A percentile compares a stretch with the other conserved stretches of the same genome.
These are phyloP conservation scores for Syzygium jambos DNA, from an alignment of 345 rosid genomes.

Conservation along the genomic window DNA sequence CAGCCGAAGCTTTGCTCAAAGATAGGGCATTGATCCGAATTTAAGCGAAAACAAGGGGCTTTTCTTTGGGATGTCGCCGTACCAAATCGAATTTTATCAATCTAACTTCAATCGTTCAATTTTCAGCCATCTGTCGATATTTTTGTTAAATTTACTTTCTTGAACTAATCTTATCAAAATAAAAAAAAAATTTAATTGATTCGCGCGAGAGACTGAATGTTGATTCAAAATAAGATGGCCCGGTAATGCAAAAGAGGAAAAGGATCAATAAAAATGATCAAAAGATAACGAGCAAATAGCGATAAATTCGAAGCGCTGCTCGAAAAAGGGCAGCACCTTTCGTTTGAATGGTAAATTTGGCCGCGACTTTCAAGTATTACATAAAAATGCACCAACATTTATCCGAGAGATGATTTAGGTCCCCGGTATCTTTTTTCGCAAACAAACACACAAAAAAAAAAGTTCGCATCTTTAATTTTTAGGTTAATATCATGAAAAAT, in stretches of 20 bases:
- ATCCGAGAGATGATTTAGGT: not conserved
- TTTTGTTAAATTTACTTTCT: not conserved
- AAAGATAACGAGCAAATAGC: not conserved
- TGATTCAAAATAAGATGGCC: not conserved
- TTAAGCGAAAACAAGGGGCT: not conserved
- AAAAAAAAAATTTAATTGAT: not conserved
- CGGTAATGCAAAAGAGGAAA: not conserved
- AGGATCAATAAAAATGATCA: not conserved
- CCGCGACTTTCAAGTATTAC: not conserved
- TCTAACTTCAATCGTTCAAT: not conserved
- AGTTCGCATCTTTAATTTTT: not conserved
- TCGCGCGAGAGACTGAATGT: not conserved
- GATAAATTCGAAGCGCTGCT: not conserved
- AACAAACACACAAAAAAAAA: not conserved
- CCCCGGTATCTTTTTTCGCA: not conserved
- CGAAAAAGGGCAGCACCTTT: not conserved
- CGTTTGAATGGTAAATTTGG: not conserved
- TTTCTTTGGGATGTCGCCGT: not conserved
- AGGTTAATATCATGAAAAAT: too few species aligned
- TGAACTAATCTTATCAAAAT: not conserved
- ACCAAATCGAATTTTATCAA: too few species aligned
- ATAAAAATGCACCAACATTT: accelerated
- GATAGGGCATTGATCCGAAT: conserved; percentile 14
- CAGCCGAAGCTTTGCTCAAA: conserved; percentile 59
- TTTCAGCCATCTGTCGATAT: not conserved